Percentiles rank a stretch among this genome's conserved stretches.
phyloP scores from a whole-genome alignment of 2,329 filamentous ascomycete species.

The Tolypocladium guangdongense region DNA sequence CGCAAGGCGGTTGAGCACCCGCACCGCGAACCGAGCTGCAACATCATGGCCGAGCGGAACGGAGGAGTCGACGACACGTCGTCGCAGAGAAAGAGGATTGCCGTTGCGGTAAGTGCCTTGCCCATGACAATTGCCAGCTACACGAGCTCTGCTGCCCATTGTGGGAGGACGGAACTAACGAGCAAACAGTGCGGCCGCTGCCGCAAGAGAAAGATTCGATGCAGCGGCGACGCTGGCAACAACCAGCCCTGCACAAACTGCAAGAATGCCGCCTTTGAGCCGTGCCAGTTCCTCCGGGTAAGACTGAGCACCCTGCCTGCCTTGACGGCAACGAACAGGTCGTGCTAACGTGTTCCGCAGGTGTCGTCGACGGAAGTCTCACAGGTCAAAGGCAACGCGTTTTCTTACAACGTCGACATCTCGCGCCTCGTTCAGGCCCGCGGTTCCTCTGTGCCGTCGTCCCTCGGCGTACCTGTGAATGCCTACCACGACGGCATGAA shows the following conservation, averaged over 20 bases:
- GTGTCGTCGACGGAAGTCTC: conserved; percentile 21
- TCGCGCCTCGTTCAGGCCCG: conserved; percentile 20
- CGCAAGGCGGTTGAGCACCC: conserved; percentile 5
- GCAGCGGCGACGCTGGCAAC: conserved; percentile 72
- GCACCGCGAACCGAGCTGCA: conserved; percentile 3
- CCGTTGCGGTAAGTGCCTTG: conserved; percentile 40
- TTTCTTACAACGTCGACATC: conserved; percentile 18
- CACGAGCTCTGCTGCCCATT: neutral
- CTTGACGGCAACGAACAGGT: neutral
- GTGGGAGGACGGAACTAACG: conserved; percentile 7
- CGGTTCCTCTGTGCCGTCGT: conserved; percentile 7
- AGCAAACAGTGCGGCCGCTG: conserved; percentile 67
- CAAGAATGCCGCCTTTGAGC: conserved; percentile 56
- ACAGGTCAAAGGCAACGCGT: conserved; percentile 12
- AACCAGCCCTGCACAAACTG: conserved; percentile 78
- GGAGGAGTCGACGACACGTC: conserved; percentile 22
- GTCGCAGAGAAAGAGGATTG: conserved; percentile 45
- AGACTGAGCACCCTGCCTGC: conserved; percentile 8
- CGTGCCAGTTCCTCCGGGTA: conserved; percentile 77
- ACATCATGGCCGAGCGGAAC: conserved; percentile 8
- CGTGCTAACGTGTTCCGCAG: conserved; percentile 6
- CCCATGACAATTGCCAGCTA: neutral
- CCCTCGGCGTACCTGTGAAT: conserved; percentile 5
- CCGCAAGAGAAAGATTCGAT: conserved; percentile 88
- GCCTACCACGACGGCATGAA: conserved; percentile 11